Percentiles rank a stretch among this genome's conserved stretches.
These are phyloP conservation scores for Hypoxylon sp. DNA, from an alignment of 2,329 filamentous ascomycete genomes.

Conservation along the genomic window DNA sequence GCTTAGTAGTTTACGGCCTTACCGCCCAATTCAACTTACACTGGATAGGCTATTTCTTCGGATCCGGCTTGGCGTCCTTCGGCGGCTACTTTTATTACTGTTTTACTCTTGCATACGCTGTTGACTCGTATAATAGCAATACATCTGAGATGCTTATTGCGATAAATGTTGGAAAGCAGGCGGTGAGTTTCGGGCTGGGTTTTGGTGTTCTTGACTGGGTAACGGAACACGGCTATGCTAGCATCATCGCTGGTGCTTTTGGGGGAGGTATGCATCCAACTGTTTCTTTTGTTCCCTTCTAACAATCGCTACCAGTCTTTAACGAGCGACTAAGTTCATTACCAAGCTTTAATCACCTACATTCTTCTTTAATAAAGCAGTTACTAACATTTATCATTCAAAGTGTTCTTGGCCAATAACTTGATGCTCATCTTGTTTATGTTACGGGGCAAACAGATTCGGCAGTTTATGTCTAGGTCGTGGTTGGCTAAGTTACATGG, in stretches of 20 bases:
- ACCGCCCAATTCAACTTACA: slow-evolving; percentile 58
- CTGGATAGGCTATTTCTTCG: slow-evolving; percentile 65
- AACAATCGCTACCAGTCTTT: not conserved
- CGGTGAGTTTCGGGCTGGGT: slow-evolving; percentile 68
- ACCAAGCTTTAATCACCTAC: not conserved
- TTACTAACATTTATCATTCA: not conserved
- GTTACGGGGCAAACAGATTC: slow-evolving; percentile 65
- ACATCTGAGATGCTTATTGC: slow-evolving; percentile 75
- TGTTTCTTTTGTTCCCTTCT: not conserved
- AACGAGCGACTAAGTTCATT: not conserved
- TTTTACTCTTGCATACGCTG: slow-evolving; percentile 72
- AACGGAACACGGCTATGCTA: slow-evolving; percentile 62
- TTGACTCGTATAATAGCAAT: slow-evolving; percentile 71
- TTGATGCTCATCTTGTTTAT: slow-evolving; percentile 65
- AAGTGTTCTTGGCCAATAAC: slow-evolving; percentile 66
- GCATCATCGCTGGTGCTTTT: slow-evolving; percentile 67
- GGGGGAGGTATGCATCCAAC: slow-evolving; percentile 45
- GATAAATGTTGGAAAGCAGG: slow-evolving; percentile 71
- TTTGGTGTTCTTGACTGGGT: slow-evolving; percentile 68
- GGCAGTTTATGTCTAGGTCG: slow-evolving; percentile 60
- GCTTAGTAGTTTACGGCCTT: slow-evolving; percentile 58
- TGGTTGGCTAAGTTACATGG: slow-evolving; percentile 65
- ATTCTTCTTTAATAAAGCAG: not conserved
- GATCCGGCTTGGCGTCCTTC: slow-evolving; percentile 65
- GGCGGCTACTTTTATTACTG: slow-evolving; percentile 69